phyloP scores from a whole-genome alignment of 768 basidiomycete species.

The Sistotremastrum suecicum region DNA sequence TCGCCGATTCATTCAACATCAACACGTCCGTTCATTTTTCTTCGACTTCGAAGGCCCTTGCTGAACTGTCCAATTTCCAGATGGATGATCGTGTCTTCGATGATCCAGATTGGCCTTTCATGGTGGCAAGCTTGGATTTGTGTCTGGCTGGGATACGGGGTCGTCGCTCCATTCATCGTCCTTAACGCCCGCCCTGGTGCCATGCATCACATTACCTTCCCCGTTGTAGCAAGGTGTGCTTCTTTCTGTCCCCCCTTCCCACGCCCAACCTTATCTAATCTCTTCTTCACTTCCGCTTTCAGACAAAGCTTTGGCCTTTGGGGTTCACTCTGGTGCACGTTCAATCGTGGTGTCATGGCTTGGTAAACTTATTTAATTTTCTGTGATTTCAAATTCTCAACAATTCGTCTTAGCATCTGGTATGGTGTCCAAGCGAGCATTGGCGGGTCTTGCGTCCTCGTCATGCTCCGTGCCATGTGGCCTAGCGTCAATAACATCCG shows the following conservation, averaged over 20 bases:
- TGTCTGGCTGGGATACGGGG: constrained; percentile 38
- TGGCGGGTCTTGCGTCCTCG: constrained; percentile 64
- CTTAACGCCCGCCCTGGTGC: constrained; percentile 70
- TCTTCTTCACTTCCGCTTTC: neutral
- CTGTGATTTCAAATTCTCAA: neutral
- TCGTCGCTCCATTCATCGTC: constrained; percentile 58
- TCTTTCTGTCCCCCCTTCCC: constrained; percentile 4
- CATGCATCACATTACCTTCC: constrained; percentile 62
- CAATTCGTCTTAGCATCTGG: constrained; percentile 37
- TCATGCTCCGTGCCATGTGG: constrained; percentile 67
- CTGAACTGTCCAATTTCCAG: constrained; percentile 19
- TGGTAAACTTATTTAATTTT: constrained; percentile 30
- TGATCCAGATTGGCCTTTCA: constrained; percentile 56
- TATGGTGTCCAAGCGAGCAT: constrained; percentile 73
- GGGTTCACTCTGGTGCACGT: constrained; percentile 67
- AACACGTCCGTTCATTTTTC: constrained; percentile 39
- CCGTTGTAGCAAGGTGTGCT: constrained; percentile 34
- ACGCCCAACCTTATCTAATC: neutral
- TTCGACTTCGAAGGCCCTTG: constrained; percentile 2
- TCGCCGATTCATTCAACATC: constrained; percentile 69
- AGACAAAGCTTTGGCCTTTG: constrained; percentile 69
- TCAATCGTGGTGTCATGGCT: constrained; percentile 61
- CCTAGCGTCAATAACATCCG: constrained; percentile 55
- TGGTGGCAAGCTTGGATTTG: constrained; percentile 86
- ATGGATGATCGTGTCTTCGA: constrained; percentile 67